Evolutionary conservation across 306 rosid species (phyloP).

Genomic region (Macrotyloma uniflorum): DNA sequence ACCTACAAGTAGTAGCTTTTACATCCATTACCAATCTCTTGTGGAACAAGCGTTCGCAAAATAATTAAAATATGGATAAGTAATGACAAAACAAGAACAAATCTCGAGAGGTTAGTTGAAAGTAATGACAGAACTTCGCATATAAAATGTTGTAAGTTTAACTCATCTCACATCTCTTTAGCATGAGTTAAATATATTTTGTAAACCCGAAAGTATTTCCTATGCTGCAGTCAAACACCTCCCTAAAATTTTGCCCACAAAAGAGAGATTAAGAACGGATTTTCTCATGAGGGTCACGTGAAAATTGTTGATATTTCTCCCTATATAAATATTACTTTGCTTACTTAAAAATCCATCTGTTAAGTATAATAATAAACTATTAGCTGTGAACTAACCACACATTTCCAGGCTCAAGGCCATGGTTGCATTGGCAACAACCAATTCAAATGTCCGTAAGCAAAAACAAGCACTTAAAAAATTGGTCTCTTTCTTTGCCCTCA

Average conservation of each 20-base stretch:
- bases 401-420: background rate
- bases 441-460: background rate
- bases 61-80: background rate
- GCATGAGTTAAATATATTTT: background rate
- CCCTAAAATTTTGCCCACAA: background rate
- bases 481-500: background rate
- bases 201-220: background rate
- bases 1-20: background rate
- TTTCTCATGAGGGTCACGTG: background rate
- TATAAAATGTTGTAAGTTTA: background rate
- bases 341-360: background rate
- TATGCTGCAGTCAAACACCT: background rate
- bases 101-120: background rate
- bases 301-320: too few relatives aligned
- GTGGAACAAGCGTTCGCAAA: background rate
- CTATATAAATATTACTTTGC: background rate
- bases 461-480: constrained; percentile 23
- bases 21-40: background rate
- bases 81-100: background rate
- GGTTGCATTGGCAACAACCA: background rate
- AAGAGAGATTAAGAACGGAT: background rate
- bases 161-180: background rate
- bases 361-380: background rate
- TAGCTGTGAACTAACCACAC: background rate
- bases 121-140: background rate